Percentiles rank a stretch among this genome's conserved stretches.
Conservation (phyloP, 192 early-diverging fungal species). For the Podila minutissima region DNA sequence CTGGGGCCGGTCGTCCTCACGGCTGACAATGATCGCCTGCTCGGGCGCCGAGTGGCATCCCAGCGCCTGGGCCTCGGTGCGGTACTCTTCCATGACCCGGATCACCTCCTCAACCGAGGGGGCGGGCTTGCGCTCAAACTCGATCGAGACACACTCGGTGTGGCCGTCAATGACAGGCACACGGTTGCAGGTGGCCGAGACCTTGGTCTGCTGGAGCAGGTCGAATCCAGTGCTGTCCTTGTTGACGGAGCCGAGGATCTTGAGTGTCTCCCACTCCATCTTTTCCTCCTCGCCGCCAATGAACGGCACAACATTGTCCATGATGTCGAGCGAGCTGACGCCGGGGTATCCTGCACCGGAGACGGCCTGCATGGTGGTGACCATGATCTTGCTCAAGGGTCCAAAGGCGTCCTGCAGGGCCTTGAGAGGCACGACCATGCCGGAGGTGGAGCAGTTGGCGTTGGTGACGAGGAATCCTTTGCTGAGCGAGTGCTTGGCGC, state of each 20-base stretch:
- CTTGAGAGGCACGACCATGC: slow-evolving; percentile 89
- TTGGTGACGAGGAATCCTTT: slow-evolving; percentile 96
- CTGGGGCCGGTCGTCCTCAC: slow-evolving; percentile 89
- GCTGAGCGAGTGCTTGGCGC: slow-evolving; percentile 61
- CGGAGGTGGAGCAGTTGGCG: slow-evolving; percentile 99
- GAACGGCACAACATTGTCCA: slow-evolving; percentile 95
- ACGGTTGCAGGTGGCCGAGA: slow-evolving; percentile 96
- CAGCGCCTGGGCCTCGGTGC: slow-evolving; percentile 83
- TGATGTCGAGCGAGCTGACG: slow-evolving; percentile 92
- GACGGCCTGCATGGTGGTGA: slow-evolving; percentile 95
- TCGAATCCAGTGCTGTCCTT: slow-evolving; percentile 60
- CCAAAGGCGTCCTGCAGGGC: slow-evolving; percentile 94
- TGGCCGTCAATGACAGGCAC: slow-evolving; percentile 98
- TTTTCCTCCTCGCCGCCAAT: slow-evolving; percentile 97
- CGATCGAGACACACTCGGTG: slow-evolving; percentile 87
- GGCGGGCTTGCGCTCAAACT: slow-evolving; percentile 74
- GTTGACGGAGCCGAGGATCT: slow-evolving; percentile 86
- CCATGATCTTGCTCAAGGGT: slow-evolving; percentile 80
- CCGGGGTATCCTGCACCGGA: slow-evolving; percentile 99
- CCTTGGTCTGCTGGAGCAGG: slow-evolving; percentile 66
- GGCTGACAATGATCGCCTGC: slow-evolving; percentile 78
- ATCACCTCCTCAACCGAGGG: slow-evolving; percentile 84
- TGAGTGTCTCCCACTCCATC: slow-evolving; percentile 93
- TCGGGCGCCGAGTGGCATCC: slow-evolving; percentile 84
- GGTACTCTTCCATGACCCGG: slow-evolving; percentile 76